Evolutionary conservation across 768 basidiomycete species (phyloP).

Genomic region (Trametes maxima): DNA sequence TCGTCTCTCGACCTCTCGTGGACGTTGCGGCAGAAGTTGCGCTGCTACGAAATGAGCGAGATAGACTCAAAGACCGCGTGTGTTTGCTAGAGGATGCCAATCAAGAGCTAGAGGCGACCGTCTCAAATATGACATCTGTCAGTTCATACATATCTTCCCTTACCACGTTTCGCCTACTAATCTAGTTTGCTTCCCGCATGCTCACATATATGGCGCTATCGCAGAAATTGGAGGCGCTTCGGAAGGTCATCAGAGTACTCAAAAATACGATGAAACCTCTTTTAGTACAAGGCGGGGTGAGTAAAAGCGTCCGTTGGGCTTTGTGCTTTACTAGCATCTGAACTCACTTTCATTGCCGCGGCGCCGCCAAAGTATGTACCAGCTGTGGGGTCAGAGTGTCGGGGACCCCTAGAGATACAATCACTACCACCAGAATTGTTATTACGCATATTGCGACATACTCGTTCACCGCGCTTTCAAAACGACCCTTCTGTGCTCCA

Average conservation of each 20-base stretch:
- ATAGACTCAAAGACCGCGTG: neutral
- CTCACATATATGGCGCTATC: too few species aligned
- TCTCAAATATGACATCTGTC: neutral
- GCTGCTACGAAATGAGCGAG: neutral
- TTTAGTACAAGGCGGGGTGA: too few species aligned
- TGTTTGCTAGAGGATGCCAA: neutral
- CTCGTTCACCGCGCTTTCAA: neutral
- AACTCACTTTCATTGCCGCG: too few species aligned
- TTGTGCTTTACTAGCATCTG: too few species aligned
- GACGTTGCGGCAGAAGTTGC: conserved; percentile 6
- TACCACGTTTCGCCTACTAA: too few species aligned
- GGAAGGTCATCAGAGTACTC: too few species aligned
- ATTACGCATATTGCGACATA: neutral
- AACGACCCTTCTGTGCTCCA: neutral
- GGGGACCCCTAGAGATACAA: neutral
- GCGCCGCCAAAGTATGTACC: too few species aligned
- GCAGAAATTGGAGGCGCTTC: too few species aligned
- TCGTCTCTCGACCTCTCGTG: neutral
- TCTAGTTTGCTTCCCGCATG: too few species aligned
- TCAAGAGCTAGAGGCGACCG: neutral
- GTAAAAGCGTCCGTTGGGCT: too few species aligned
- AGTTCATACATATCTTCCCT: conserved; percentile 1
- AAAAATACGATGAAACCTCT: too few species aligned
- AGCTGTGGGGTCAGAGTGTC: neutral
- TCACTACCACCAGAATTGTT: conserved; percentile 7